Conservation (phyloP, 352 stramenopile genomes). For the Globisporangium camurandrum region DNA sequence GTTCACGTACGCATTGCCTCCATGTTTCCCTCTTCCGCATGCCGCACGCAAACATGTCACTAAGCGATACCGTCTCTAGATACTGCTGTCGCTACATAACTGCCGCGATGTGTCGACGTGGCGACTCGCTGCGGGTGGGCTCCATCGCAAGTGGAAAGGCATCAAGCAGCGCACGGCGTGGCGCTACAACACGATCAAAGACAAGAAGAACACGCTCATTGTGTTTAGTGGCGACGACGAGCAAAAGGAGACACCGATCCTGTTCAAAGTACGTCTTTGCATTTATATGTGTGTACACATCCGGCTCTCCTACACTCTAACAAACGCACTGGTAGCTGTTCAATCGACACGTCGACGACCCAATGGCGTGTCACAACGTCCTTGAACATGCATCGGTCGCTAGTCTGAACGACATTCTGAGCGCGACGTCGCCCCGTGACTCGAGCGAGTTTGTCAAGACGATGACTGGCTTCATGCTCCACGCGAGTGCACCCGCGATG, state of each 20-base stretch:
- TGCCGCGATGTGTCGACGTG: conserved; percentile 54
- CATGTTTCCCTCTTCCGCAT: background rate
- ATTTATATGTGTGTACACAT: background rate
- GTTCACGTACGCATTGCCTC: too few species aligned
- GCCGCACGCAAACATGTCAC: background rate
- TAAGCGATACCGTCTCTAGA: background rate
- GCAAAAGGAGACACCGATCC: conserved; percentile 67
- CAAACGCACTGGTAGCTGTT: background rate
- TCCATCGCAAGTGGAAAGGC: conserved; percentile 77
- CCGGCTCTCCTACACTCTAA: background rate
- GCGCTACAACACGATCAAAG: conserved; percentile 76
- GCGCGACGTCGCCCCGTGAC: conserved; percentile 62
- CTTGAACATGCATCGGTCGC: conserved; percentile 40
- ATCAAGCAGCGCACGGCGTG: conserved; percentile 78
- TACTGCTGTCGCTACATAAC: background rate
- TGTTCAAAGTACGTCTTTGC: conserved; percentile 18
- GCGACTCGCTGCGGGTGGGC: conserved; percentile 57
- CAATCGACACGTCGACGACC: conserved; percentile 48
- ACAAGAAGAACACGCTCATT: conserved; percentile 53
- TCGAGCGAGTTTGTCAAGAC: conserved; percentile 72
- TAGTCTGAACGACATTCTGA: conserved; percentile 73
- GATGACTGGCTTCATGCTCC: conserved; percentile 84
- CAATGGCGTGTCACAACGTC: conserved; percentile 72
- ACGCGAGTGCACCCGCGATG: conserved; percentile 49
- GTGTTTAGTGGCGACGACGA: conserved; percentile 69